Evolutionary conservation across 106 monocot genomes (phyloP).

Genomic region (Phalaenopsis equestris): DNA sequence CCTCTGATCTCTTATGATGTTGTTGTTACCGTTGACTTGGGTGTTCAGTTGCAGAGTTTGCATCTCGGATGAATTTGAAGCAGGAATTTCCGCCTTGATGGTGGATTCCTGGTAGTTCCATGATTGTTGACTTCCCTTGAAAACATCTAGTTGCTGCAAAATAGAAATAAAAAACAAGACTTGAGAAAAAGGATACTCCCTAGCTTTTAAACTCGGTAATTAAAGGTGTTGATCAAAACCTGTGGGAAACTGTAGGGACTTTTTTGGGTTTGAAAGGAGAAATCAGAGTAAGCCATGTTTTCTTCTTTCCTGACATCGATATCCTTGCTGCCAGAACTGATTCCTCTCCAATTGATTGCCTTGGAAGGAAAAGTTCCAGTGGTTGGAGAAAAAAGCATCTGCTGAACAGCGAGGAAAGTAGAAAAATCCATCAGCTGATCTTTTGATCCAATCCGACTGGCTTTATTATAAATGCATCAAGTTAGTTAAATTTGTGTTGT

Average conservation of each 20-base stretch:
- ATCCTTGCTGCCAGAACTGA: neutral
- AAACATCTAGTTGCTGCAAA: neutral
- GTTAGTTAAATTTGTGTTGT: neutral
- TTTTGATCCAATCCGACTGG: neutral
- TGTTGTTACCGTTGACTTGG: neutral
- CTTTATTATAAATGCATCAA: slow-evolving; percentile 2
- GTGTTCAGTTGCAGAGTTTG: slow-evolving; percentile 6
- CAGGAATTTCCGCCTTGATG: slow-evolving; percentile 1
- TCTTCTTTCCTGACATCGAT: slow-evolving; percentile 36
- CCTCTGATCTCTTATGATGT: slow-evolving; percentile 12
- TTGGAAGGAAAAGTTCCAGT: slow-evolving; percentile 37
- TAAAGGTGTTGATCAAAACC: neutral
- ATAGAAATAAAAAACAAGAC: neutral
- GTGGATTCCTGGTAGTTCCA: slow-evolving; percentile 13
- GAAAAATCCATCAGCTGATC: neutral
- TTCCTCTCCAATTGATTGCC: slow-evolving; percentile 25
- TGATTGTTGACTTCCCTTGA: slow-evolving; percentile 5
- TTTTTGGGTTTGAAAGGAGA: slow-evolving; percentile 37
- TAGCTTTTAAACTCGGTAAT: no score
- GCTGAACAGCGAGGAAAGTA: slow-evolving; percentile 8
- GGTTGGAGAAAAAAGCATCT: slow-evolving; percentile 58
- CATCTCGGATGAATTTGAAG: slow-evolving; percentile 19
- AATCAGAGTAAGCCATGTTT: slow-evolving; percentile 27
- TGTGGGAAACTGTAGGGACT: neutral
- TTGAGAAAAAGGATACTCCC: neutral